These are phyloP conservation scores for Colletotrichum noveboracense DNA, from an alignment of 2,329 filamentous ascomycete species.

Conservation along the genomic window DNA sequence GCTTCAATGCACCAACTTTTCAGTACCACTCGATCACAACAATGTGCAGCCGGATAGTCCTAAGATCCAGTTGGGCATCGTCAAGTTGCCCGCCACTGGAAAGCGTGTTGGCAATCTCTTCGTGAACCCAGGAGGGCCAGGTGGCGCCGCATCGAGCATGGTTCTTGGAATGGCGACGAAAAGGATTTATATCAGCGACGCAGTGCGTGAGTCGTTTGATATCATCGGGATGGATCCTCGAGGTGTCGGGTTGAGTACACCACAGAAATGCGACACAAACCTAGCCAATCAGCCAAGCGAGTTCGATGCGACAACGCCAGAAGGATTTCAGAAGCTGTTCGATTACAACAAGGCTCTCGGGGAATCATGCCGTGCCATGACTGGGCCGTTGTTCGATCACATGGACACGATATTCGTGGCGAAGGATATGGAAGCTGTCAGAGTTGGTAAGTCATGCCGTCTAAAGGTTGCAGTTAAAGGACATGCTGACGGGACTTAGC, in stretches of 20 bases:
- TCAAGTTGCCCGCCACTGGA: not conserved
- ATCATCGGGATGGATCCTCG: conserved; percentile 13
- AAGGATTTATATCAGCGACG: conserved; percentile 2
- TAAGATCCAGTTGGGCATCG: not conserved
- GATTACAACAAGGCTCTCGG: conserved; percentile 9
- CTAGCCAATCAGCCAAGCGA: conserved; percentile 5
- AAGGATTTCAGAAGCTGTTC: conserved; percentile 1
- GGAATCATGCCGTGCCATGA: conserved; percentile 8
- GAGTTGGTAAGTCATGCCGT: not conserved
- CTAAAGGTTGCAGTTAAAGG: fast-evolving
- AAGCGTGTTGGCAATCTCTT: conserved; percentile 12
- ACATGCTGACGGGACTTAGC: not conserved
- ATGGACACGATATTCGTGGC: conserved; percentile 9
- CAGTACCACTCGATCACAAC: not conserved
- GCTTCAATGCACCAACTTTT: conserved; percentile 10
- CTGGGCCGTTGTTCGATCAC: not conserved
- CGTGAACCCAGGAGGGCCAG: conserved; percentile 12
- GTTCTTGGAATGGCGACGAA: not conserved
- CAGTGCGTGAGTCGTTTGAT: not conserved
- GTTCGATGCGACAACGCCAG: conserved; percentile 12
- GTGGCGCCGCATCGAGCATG: conserved; percentile 13
- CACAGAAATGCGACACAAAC: not conserved
- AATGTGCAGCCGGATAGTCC: not conserved
- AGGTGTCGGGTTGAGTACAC: conserved; percentile 1
- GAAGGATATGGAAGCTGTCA: conserved; percentile 10